Evolutionary conservation across 2,329 filamentous ascomycete species (phyloP), one percentile per base, ranked within the genome.

Genomic region (Pleomassaria siparia): DNA sequence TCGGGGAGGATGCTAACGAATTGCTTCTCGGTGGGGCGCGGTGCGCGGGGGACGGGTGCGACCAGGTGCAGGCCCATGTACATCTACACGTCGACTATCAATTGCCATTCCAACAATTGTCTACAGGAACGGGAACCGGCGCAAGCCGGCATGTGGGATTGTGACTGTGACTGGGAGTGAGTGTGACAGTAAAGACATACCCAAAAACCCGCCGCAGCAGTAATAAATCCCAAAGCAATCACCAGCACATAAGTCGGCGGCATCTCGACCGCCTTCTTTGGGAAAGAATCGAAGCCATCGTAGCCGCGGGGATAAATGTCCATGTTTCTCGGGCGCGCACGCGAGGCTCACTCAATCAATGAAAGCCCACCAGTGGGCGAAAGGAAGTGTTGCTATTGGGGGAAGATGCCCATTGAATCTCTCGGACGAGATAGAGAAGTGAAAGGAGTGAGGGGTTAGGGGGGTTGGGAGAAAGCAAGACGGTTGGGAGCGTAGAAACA

Each of bases 21-120:
- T 29, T 80, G 84, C 75, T 94, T 96, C 70, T 99, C 94, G 25
- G 89, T 89, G 3, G 82, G 78, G 26, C 85, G 77, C 2, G 89
- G 81, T 20, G 79, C 74, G 47, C 94, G 88, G 9, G 94, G 94
- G 42, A 85, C 83, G 13, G 91, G 91, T 8, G 91, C 91, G 67
- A 95, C 78, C 49, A 90, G 70, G 66, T 84, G 84, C 40, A 96
- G 81, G 50, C 85, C 73, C 43, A 83, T 63, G 64, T 88, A 91
- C 62, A 85, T 67, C 85, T 87, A 25, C 15, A 26, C 21, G 10
- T 9, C 43, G 40, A 9, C 37, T 30, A 21, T 26, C 7, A 29
- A 51, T 41, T 22, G 4, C 9, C 9, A 5, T 6, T 22, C 3
- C n/a, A 11, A 21, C 35, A 22, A 22, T 18, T 22, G 10, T 18